Evolutionary conservation across 257 asterid genomes (phyloP), one percentile per base, ranked within the genome.

Genomic region (Solanum appendiculatum): DNA sequence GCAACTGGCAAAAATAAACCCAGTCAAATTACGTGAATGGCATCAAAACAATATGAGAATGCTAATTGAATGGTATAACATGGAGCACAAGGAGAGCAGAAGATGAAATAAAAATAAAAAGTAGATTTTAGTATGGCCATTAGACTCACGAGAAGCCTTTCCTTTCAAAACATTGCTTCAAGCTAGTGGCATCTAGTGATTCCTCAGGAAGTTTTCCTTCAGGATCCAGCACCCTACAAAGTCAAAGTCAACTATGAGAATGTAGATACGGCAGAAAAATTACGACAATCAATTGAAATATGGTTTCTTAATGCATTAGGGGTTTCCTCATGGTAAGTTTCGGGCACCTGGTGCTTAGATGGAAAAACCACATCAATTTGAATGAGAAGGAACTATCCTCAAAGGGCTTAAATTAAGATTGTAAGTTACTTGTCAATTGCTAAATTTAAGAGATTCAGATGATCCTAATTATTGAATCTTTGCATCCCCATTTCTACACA

Each of bases 61-160:
- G 66, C 85, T 16, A 80, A 80, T 46, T 27, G 66, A 80, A 46
- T 80, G 85, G 66, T 80, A 42, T n/a, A 40, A 40, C 83, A 75
- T 77, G 84, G 63, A 44, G 66, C 25, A 80, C 4, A 44, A 44
- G 15, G 84, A 44, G 64, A 78, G 84, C 16, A 77, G 40, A 78
- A 78, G n/a, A 80, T 6, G 3, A 44, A 78, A 42, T 13, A 6
- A 77, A 29, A 46, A 46, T 46, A 27, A 27, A 29, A 7, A n/a
- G 36, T 10, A 77, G 83, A 46, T 16, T 44, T 46, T 18, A 5
- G 64, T 16, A 80, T 29, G 40, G 85, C 16, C 66, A 80, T 29
- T 46, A 86, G 84, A 93, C 99, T 93, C 91, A 96, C 98, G 97
- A 92, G 94, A 96, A 96, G 87, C 98, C 98, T 92, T 95, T 96